Base-by-base conservation (phyloP, 2,329 filamentous ascomycete genomes). In the Zarea fungicola region DNA sequence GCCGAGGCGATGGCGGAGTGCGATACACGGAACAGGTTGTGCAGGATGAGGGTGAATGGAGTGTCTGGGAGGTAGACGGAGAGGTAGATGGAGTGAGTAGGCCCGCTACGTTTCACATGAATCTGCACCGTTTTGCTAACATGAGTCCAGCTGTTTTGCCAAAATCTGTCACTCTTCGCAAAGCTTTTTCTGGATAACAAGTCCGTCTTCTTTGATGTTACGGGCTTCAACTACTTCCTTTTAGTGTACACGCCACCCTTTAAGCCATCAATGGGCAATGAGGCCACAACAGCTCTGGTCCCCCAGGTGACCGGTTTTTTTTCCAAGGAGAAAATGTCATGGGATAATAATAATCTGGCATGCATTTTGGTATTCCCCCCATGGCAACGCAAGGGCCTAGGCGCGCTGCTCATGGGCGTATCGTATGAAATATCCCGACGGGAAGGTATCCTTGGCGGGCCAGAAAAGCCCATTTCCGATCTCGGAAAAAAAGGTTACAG, bases 181-280 rank as follows among this genome's bases (percentile, higher is more conserved):
- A 99, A 97, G 68, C 81, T 99, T 37, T 99, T 97, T 67, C 85
- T 99, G 55, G 91, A 97, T 67, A 96, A 95, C 63, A 99, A 99
- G 64, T 96, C 89, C 7, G 91, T 99, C 58, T 97, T 96, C 70
- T 99, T 96, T 73, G 93, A 99, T 62, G 91, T 96, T 39, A 83
- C 84, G 5, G 89, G 87, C 44, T 99, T 99, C 70, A 84, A 95
- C 57, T 99, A 96, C 74, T 97, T 95, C 65, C 79, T 95, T 5
- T 82, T 97, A 46, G 86, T 93, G 37, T 86, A 91, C 61, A 86
- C 83, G 8, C 75, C 75, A 7, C 61, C 65, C 1, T 56, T 55
- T 9, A 59, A 53, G 26, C 54, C 58, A 10, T 39, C 50, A 28
- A 46, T 49, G 8, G 45, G 11, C 23, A 45, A 14, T 50, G 10